phyloP scores from a whole-genome alignment of 78 protist genomes.

The Emiliania huxleyi region DNA sequence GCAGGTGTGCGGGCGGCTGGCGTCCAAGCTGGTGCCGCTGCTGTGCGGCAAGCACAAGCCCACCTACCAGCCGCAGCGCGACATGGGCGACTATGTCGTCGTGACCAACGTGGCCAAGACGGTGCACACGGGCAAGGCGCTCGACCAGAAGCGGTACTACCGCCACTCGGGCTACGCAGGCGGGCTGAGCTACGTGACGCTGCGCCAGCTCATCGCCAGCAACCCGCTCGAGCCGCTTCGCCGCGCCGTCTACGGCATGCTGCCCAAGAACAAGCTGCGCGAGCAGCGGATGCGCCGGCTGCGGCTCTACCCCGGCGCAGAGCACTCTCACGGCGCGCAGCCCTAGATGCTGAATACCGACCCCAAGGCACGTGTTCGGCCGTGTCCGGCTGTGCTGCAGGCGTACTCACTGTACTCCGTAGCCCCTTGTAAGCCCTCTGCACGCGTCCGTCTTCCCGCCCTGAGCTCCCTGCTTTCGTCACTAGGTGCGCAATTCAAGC shows the following conservation, averaged over 20 bases:
- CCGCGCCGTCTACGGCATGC: not conserved
- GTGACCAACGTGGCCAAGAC: not conserved
- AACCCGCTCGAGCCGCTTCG: not conserved
- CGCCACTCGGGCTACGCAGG: not conserved
- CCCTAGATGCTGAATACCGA: no score
- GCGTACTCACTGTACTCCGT: no score
- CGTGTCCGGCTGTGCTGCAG: no score
- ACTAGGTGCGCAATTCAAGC: no score
- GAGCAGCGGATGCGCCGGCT: conserved; percentile 5
- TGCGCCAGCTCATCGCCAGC: not conserved
- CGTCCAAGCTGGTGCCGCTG: not conserved
- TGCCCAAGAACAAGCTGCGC: conserved; percentile 9
- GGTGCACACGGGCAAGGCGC: not conserved
- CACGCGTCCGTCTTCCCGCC: no score
- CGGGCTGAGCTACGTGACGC: not conserved
- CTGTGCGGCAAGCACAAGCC: conserved; percentile 29
- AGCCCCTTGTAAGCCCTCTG: no score
- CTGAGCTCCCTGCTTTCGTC: no score
- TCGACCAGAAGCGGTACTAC: not conserved
- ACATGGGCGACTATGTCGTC: not conserved
- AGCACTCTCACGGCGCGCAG: not conserved
- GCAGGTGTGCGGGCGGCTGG: not conserved
- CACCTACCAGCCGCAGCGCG: not conserved
- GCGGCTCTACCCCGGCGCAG: not conserved
- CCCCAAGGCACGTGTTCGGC: no score